phyloP scores from a whole-genome alignment of 2,329 filamentous ascomycete species.

The Ampelomyces quisqualis region DNA sequence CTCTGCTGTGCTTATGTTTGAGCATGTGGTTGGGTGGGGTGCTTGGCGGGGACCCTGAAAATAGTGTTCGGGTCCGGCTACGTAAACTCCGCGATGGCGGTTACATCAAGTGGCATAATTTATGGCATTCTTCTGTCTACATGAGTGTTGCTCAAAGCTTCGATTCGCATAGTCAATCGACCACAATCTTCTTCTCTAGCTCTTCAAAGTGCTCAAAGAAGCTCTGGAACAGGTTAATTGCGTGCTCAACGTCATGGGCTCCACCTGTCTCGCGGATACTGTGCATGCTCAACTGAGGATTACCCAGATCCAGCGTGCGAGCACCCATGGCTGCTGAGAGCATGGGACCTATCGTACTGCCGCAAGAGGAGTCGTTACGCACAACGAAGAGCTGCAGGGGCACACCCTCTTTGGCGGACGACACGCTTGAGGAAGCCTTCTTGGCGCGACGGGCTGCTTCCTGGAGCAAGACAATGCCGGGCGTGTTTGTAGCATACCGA shows the following conservation, averaged over 20 bases:
- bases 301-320: conserved; percentile 87
- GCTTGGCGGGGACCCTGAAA: conserved; percentile 28
- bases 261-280: conserved; percentile 93
- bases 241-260: conserved; percentile 81
- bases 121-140: neutral
- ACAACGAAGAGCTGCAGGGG: conserved; percentile 96
- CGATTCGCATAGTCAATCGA: conserved; percentile 61
- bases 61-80: too few relatives aligned
- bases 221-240: conserved; percentile 79
- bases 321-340: conserved; percentile 82
- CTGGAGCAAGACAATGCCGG: conserved; percentile 88
- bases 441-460: conserved; percentile 71
- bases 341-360: conserved; percentile 98
- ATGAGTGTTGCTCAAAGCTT: conserved; percentile 21
- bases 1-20: neutral
- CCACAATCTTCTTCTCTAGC: conserved; percentile 73
- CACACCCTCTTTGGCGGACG: conserved; percentile 62
- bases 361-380: conserved; percentile 90
- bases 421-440: conserved; percentile 46
- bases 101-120: neutral
- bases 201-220: conserved; percentile 86
- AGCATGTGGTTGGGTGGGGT: conserved; percentile 26
- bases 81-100: too few relatives aligned
- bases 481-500: conserved; percentile 93
- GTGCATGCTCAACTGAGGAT: conserved; percentile 95